phyloP scores from a whole-genome alignment of 129 eudicot species.

The Calendula officinalis region DNA sequence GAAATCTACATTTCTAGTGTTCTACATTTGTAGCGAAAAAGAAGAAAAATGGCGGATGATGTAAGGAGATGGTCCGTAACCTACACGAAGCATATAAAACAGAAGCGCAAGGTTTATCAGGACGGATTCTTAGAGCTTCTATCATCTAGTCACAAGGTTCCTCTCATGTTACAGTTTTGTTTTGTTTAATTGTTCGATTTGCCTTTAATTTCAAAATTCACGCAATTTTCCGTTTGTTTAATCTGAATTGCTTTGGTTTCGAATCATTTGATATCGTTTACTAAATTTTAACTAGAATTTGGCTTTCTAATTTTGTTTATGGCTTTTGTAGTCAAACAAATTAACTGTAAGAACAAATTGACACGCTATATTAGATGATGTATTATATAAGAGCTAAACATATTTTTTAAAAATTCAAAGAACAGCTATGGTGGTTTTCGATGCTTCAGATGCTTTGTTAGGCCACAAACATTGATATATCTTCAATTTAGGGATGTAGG shows the following conservation, averaged over 20 bases:
- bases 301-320: neutral
- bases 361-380: neutral
- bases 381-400: neutral
- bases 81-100: constrained; percentile 80
- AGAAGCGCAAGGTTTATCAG: constrained; percentile 83
- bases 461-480: neutral
- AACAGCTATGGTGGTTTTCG: constrained; percentile 15
- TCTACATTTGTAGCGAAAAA: neutral
- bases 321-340: constrained; percentile 4
- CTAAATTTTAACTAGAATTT: neutral
- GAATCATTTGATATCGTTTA: neutral
- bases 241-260: neutral
- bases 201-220: neutral
- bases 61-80: constrained; percentile 67
- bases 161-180: neutral
- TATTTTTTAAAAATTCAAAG: neutral
- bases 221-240: constrained; percentile 1
- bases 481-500: neutral
- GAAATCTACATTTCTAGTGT: neutral
- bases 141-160: constrained; percentile 54
- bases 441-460: neutral
- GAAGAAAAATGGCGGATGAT: constrained; percentile 37
- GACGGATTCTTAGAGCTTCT: constrained; percentile 63
- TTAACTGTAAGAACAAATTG: constrained; percentile 8
- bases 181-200: constrained; percentile 11